Conservation (phyloP, 805 yeast species). For the Candida tibetensis region DNA sequence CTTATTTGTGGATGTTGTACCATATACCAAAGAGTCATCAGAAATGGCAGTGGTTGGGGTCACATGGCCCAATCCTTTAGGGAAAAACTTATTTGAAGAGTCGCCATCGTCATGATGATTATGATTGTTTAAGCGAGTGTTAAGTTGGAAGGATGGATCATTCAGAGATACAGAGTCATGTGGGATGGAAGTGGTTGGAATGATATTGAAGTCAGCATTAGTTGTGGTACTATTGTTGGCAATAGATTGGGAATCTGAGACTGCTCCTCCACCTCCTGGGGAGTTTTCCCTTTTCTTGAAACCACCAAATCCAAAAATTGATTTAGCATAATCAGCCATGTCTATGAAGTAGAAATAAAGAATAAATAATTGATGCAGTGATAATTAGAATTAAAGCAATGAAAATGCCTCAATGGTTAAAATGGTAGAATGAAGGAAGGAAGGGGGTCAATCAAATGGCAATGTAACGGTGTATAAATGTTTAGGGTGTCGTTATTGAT, state of each 20-base stretch:
- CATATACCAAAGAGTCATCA: constrained; percentile 61
- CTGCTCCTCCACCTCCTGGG: constrained; percentile 1
- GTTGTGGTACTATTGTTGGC: constrained; percentile 1
- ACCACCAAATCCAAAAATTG: constrained; percentile 41
- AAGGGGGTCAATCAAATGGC: too few relatives aligned
- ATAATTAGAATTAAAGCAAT: not conserved
- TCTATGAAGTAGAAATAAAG: not conserved
- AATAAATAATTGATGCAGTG: not conserved
- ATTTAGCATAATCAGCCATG: constrained; percentile 47
- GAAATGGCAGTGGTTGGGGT: constrained; percentile 71
- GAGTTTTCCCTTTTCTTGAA: constrained; percentile 28
- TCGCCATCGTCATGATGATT: constrained; percentile 7
- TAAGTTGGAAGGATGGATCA: not conserved
- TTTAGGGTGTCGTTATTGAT: too few relatives aligned
- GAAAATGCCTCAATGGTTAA: not conserved
- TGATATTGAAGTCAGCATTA: constrained; percentile 4
- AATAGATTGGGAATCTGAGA: constrained; percentile 2
- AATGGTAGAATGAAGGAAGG: not conserved
- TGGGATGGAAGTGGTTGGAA: constrained; percentile 4
- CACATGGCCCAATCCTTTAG: constrained; percentile 35
- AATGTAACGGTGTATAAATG: too few relatives aligned
- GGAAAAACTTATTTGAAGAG: constrained; percentile 24
- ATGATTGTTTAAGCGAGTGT: not conserved
- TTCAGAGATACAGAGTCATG: not conserved
- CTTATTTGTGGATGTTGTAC: constrained; percentile 48